phyloP scores from a whole-genome alignment of 768 basidiomycete genomes.

The Pisolithus albus region DNA sequence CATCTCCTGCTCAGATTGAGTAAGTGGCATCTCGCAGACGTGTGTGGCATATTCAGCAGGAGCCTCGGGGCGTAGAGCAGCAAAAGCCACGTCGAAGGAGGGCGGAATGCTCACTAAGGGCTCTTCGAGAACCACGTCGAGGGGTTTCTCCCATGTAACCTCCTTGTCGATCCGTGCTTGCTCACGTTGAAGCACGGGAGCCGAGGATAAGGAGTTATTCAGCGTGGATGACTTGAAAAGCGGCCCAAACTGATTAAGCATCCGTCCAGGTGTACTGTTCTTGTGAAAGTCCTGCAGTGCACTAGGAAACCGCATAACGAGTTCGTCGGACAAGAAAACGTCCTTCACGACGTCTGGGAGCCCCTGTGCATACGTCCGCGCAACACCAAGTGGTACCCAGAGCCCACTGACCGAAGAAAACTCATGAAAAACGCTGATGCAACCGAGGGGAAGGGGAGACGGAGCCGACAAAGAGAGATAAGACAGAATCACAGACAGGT shows the following conservation, averaged over 20 bases:
- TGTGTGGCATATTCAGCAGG: conserved; percentile 7
- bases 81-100: conserved; percentile 25
- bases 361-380: conserved; percentile 35
- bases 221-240: conserved; percentile 42
- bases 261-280: conserved; percentile 39
- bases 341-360: conserved; percentile 33
- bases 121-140: conserved; percentile 18
- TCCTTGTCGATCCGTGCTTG: conserved; percentile 5
- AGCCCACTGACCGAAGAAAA: conserved; percentile 50
- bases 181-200: conserved; percentile 4
- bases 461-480: conserved; percentile 29
- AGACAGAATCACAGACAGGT: conserved; percentile 45
- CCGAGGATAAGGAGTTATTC: background rate
- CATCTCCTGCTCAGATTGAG: conserved; percentile 63
- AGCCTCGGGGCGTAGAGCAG: conserved; percentile 18
- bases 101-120: conserved; percentile 18
- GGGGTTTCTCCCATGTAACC: conserved; percentile 15
- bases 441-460: conserved; percentile 36
- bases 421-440: conserved; percentile 46
- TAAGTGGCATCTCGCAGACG: conserved; percentile 43
- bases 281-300: conserved; percentile 54
- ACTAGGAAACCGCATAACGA: conserved; percentile 57
- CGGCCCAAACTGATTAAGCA: conserved; percentile 57
- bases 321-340: conserved; percentile 54
- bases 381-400: conserved; percentile 62